Evolutionary conservation across 306 rosid species (phyloP), one percentile per base, ranked within the genome.

Genomic region (Medicago ruthenica): DNA sequence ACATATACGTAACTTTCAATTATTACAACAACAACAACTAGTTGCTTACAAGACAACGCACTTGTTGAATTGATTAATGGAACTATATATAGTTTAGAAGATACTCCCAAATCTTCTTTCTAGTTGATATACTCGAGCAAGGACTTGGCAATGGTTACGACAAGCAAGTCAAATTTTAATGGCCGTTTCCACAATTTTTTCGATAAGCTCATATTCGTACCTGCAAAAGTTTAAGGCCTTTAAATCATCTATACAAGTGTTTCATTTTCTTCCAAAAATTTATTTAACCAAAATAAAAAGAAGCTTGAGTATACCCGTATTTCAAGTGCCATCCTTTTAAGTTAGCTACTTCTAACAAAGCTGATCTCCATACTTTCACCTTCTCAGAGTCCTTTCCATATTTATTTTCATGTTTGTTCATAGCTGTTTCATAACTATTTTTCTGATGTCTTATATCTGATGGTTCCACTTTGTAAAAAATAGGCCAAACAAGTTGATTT

Each of bases 341-440:
- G 57, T 22, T 37, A 9, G 82, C 21, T 3, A 22, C 65, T 21
- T 61, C 20, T 48, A 0, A 11, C 24, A 61, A 66, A 73, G 75
- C 71, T 4, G 45, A 73, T 6, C 70, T 57, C 79, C 83, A 80
- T 13, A 7, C 21, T 9, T 24, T 5, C 40, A 79, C 68, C 20
- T 14, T 72, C 2, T 54, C 42, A 1, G 17, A 27, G 27, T 40
- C 20, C 2, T 41, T 8, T 36, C 31, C 65, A 24, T 16, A 55
- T 22, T 5, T 7, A 9, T 18, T 4, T 36, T 62, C 78, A 51
- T 79, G 82, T 53, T 24, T 2, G 40, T 0, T 1, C 67, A 79
- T 79, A 22, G 74, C 83, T 63, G 51, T 8, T 1, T 4, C 77
- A 48, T 36, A 70, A 60, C 66, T 48, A 0, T 22, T 50, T 37